phyloP scores from a whole-genome alignment of 2,329 filamentous ascomycete genomes.

The Metarhizium anisopliae region DNA sequence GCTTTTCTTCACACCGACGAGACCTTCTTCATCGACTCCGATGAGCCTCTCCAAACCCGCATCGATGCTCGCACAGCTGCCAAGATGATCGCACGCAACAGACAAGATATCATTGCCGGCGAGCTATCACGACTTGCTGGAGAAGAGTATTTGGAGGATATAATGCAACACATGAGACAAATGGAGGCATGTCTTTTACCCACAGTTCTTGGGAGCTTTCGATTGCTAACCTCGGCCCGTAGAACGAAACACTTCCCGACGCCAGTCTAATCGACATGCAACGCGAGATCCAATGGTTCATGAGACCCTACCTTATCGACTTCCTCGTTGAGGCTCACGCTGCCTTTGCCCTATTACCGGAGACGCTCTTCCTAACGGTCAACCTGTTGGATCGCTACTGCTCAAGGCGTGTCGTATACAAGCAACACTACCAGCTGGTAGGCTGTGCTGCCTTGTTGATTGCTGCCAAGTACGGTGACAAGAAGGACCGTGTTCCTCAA shows the following conservation, averaged over 20 bases:
- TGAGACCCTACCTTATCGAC: slow-evolving; percentile 95
- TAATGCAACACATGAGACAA: slow-evolving; percentile 85
- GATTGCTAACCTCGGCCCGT: slow-evolving; percentile 15
- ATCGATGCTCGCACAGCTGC: slow-evolving; percentile 67
- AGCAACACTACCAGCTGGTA: slow-evolving; percentile 96
- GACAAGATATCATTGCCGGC: slow-evolving; percentile 80
- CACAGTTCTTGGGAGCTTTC: not conserved
- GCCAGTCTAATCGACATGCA: slow-evolving; percentile 98
- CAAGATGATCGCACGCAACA: slow-evolving; percentile 69
- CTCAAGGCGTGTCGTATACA: slow-evolving; percentile 95
- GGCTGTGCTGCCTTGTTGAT: slow-evolving; percentile 94
- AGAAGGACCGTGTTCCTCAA: slow-evolving; percentile 96
- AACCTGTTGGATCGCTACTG: slow-evolving; percentile 97
- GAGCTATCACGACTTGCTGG: slow-evolving; percentile 78
- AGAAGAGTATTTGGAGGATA: slow-evolving; percentile 90
- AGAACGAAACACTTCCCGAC: slow-evolving; percentile 83
- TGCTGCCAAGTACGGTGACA: slow-evolving; percentile 96
- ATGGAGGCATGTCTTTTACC: slow-evolving; percentile 63
- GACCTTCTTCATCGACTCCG: slow-evolving; percentile 47
- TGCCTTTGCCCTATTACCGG: slow-evolving; percentile 85
- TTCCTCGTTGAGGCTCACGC: slow-evolving; percentile 96
- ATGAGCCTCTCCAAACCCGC: slow-evolving; percentile 41
- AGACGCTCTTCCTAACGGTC: slow-evolving; percentile 91
- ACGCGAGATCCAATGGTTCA: slow-evolving; percentile 99
- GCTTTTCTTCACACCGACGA: slow-evolving; percentile 34